Base-by-base conservation (phyloP, 1,139 yeast genomes). In the Sugiyamaella pinicola region DNA sequence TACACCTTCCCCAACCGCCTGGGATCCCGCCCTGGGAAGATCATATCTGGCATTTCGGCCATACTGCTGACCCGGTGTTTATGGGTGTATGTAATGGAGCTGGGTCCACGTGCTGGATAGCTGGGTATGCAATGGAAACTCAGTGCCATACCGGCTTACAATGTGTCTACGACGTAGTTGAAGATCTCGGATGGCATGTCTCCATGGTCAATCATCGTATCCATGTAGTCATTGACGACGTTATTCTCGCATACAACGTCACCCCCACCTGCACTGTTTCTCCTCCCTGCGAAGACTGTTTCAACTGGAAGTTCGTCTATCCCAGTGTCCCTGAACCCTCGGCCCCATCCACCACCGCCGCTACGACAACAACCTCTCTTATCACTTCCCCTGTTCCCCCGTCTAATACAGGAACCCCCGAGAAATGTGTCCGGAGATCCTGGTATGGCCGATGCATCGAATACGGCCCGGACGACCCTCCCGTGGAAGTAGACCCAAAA, bases 71-170 rank as follows among this genome's bases (percentile, higher is more conserved):
- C 67, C 99, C 99, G 1, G 87, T 93, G 4, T 93, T 78, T 64
- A 87, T 91, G 95, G 99, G 99, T 0, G 91, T 89, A 5, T 93
- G 99, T 69, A 90, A 88, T 65, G 99, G 99, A 3, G 96, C 95
- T 0, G 84, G 95, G 7, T 86, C 96, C 1, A 72, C 93, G 3
- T 93, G 99, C 69, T 85, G 93, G 62, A 79, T 88, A 12, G 97
- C 88, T 0, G 99, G 99, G 0, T 93, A 90, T 69, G 99, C 99
- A 9, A 85, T 93, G 97, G 99, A 93, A 68, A 86, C 97, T 0
- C 85, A 85, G 38, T 93, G 99, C 66, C 99, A 93, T 68, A 82
- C 96, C 0, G 99, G 99, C 0, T 79, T 80, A 65, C 83, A 83
- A 53, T 93, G 99, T 68, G 79, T 85, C 18, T 95, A 93, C 71